Conservation (phyloP, 2,329 filamentous ascomycete genomes). For the Raffaelea albimanens region DNA sequence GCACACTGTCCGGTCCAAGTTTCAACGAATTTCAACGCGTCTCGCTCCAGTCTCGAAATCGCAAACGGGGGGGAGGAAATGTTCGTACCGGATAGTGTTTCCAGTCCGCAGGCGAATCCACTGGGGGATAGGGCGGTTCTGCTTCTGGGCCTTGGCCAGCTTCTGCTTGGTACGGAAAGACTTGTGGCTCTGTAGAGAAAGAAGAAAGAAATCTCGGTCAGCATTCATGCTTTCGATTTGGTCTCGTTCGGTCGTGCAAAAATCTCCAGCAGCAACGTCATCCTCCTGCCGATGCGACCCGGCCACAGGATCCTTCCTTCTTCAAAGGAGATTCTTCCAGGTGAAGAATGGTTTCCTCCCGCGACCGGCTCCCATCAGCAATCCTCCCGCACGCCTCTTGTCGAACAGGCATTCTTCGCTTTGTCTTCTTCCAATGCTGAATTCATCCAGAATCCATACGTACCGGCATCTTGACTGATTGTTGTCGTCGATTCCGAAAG, state of each 20-base stretch:
- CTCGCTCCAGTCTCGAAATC: background rate
- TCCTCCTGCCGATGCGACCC: too few relatives aligned
- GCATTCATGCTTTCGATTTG: conserved; percentile 7
- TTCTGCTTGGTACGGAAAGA: conserved; percentile 99
- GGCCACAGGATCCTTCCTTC: too few relatives aligned
- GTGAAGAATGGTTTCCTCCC: too few relatives aligned
- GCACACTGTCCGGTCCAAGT: background rate
- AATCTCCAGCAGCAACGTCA: too few relatives aligned
- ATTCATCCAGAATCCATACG: conserved; percentile 11
- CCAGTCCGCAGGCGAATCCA: conserved; percentile 98
- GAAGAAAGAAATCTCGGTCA: conserved; percentile 12
- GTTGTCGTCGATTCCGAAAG: conserved; percentile 21
- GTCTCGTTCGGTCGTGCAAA: too few relatives aligned
- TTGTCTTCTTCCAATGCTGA: too few relatives aligned
- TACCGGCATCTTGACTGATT: conserved; percentile 31
- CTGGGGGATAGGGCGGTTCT: conserved; percentile 99
- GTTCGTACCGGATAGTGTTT: conserved; percentile 96
- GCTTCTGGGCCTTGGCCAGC: conserved; percentile 99
- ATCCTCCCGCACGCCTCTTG: too few relatives aligned
- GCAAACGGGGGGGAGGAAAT: background rate
- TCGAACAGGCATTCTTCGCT: too few relatives aligned
- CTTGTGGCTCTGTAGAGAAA: conserved; percentile 77
- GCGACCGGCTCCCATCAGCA: too few relatives aligned
- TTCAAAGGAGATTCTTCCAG: too few relatives aligned
- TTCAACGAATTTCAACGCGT: background rate